phyloP scores from a whole-genome alignment of 192 early-diverging fungal genomes.

The Lobosporangium transversale region DNA sequence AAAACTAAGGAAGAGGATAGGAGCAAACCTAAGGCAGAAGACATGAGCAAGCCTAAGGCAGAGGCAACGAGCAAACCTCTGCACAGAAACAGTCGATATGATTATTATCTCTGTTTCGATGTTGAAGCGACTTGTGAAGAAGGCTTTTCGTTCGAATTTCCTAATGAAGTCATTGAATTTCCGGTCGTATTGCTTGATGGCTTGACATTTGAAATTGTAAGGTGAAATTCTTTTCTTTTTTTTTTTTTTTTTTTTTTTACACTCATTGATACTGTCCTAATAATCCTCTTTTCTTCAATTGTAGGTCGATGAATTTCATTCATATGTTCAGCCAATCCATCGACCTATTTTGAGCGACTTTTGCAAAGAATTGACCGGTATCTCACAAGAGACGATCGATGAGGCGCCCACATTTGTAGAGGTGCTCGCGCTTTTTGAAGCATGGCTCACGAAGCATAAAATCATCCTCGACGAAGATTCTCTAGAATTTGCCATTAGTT shows the following conservation, averaged over 20 bases:
- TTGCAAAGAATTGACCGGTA: constrained; percentile 83
- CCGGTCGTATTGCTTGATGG: constrained; percentile 79
- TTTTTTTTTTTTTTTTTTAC: no score
- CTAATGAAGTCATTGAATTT: constrained; percentile 90
- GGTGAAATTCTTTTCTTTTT: no score
- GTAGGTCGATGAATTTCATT: constrained; percentile 76
- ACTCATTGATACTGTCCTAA: no score
- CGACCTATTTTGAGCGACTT: constrained; percentile 78
- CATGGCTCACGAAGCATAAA: constrained; percentile 45
- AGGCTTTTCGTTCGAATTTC: constrained; percentile 64
- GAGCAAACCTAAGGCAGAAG: not conserved
- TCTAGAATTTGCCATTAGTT: not conserved
- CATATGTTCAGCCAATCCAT: constrained; percentile 73
- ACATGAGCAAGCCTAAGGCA: not conserved
- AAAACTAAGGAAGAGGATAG: not conserved
- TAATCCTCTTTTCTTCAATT: no score
- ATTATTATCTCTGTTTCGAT: constrained; percentile 80
- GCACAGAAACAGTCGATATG: constrained; percentile 47
- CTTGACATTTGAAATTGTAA: constrained; percentile 67
- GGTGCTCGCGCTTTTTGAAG: constrained; percentile 38
- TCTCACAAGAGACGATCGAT: constrained; percentile 57
- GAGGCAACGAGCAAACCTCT: not conserved
- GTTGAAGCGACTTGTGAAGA: constrained; percentile 84
- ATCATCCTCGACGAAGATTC: constrained; percentile 31
- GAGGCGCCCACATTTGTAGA: constrained; percentile 51